These are phyloP conservation scores for Sonneratia caseolaris DNA, from an alignment of 345 rosid species.

Conservation along the genomic window DNA sequence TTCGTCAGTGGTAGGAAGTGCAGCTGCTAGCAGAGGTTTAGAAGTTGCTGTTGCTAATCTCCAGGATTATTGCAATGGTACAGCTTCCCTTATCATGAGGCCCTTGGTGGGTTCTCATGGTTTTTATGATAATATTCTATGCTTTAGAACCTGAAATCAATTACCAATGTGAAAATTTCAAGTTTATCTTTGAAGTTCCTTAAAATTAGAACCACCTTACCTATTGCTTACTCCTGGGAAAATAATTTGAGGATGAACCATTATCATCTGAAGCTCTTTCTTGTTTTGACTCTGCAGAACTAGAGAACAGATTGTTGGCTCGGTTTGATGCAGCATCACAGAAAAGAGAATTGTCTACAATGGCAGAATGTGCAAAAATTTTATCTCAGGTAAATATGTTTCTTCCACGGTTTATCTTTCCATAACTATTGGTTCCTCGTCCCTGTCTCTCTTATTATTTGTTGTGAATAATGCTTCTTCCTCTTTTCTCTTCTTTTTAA, in stretches of 20 bases:
- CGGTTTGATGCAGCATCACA: slow-evolving; percentile 97
- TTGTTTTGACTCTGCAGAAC: slow-evolving; percentile 33
- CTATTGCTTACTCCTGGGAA: too few relatives aligned
- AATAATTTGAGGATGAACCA: not conserved
- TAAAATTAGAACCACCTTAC: too few relatives aligned
- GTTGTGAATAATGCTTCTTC: too few relatives aligned
- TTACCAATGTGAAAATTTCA: too few relatives aligned
- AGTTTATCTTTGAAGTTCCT: too few relatives aligned
- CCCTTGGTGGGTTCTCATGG: too few relatives aligned
- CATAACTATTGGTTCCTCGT: too few relatives aligned
- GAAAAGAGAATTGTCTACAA: slow-evolving; percentile 85
- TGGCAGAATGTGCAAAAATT: slow-evolving; percentile 99
- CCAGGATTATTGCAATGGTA: slow-evolving; percentile 99
- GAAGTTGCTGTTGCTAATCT: slow-evolving; percentile 99
- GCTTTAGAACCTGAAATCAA: too few relatives aligned
- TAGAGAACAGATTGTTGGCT: slow-evolving; percentile 92
- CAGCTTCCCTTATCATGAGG: slow-evolving; percentile 2
- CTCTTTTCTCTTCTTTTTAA: not conserved
- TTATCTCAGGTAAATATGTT: slow-evolving; percentile 72
- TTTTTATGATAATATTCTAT: too few relatives aligned
- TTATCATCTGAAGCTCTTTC: not conserved
- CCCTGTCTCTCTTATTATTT: not conserved
- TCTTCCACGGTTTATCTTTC: not conserved
- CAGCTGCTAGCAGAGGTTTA: slow-evolving; percentile 86
- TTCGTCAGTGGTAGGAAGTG: slow-evolving; percentile 63